Evolutionary conservation across 139 green algal species (phyloP), one percentile per base, ranked within the genome.

Genomic region (Cymbomonas tetramitiformis): DNA sequence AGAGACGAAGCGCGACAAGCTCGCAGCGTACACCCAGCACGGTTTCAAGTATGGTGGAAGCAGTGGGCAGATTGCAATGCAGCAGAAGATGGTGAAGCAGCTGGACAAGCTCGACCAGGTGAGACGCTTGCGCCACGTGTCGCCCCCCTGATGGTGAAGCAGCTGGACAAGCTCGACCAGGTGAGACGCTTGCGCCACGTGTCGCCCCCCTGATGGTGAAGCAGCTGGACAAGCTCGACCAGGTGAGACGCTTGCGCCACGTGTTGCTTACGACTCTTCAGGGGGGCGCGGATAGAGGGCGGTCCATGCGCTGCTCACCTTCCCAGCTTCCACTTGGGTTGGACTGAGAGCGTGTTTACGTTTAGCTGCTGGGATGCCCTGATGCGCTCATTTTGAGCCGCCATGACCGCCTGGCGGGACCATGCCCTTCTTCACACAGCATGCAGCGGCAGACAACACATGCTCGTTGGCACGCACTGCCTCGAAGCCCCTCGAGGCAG

Each of bases 31-130:
- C 50, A 41, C 61, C 1, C 23, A 21, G 2, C 61, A 69, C 40
- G 61, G 61, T n/a, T 69, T 69, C 23, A 48, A 40, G 31, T 69
- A 67, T 38, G 58, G 58, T 26, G 58, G 58, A 6, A 38, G 12
- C 3, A 53, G 34, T 7, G 39, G 43, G 2, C 40, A 56, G 38
- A 67, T 67, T 26, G 43, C 49, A 41, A 64, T 48, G 53, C 64
- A 61, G 56, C 30, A 59, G 46, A 33, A 54, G 30, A 61, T 61
- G 28, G 48, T 30, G 29, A 38, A 38, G 24, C 49, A 68, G 60
- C 49, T 41, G 1, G 34, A 59, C 25, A 71, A 71, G 32, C 46
- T 65, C 12, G 48, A 71, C 18, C 23, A 61, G n/a, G n/a, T n/a
- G n/a, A n/a, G n/a, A n/a, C n/a, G 19, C 36, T 55, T 46, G 47